Evolutionary conservation across 805 yeast genomes (phyloP), one percentile per base, ranked within the genome.

Genomic region (Lipomyces starkeyi): DNA sequence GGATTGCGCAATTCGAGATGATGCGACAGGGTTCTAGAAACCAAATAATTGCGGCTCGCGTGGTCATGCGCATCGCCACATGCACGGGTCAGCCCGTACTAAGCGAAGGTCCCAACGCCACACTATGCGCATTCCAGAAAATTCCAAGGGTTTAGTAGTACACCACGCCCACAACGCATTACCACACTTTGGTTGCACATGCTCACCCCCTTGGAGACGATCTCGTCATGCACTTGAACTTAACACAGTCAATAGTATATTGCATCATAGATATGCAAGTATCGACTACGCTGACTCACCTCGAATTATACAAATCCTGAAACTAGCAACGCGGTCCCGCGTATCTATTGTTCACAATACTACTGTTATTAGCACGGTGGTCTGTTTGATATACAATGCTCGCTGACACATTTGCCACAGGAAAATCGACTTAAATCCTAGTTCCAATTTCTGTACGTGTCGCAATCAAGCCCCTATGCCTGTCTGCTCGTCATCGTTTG

Each of bases 61-160:
- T 43, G 49, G 49, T 43, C 49, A 43, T 43, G 49, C 11, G 49
- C 49, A 17, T 43, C 49, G 49, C 49, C 49, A 43, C 49, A 43
- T n/a, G 49, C 9, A 43, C 11, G 13, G 8, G 49, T 43, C 2
- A 17, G 20, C 20, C 20, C 49, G 2, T n/a, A 43, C 49, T 43
- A n/a, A 17, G 20, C 22, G 20, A n/a, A n/a, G 3, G 9, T 6
- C 22, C 20, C 9, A 43, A 43, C 13, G 40, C 17, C 40, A 37
- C 40, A 37, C 40, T 37, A 37, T 13, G 40, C 40, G 14, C 5
- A 1, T 43, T 43, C 49, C 49, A 43, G 20, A 43, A 17, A 7
- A 17, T 43, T 43, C 49, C 49, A 43, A 43, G 49, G 49, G 49
- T 43, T 43, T 43, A 17, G 49, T 43, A 8, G 49, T 6, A 0